Base-by-base conservation (phyloP, 73 alveolate genomes). In the Stentor roeselii region DNA sequence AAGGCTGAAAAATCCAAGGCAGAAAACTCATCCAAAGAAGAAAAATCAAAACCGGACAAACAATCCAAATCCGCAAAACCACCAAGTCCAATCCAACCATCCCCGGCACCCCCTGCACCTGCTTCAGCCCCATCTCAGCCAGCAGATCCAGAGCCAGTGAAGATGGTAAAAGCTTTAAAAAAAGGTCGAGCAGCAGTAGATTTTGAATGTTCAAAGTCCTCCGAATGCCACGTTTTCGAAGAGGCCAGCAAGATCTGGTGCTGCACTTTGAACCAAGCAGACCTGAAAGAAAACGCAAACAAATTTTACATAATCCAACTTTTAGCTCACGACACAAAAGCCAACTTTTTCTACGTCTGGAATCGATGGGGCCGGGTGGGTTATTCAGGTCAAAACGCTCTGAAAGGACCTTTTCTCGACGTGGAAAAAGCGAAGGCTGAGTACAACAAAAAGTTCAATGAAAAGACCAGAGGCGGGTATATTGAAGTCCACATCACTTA, bases 381-480 rank as follows among this genome's bases (percentile, higher is more conserved):
- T 1, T 35, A 42, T n/a, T 15, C 50, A n/a, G 87, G 87, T 27
- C 86, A 40, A 61, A 76, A 76, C 31, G 84, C 86, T 11, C 3
- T 34, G 21, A 42, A 36, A 80, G 74, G 75, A 1, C 84, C 84
- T 34, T 21, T 76, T n/a, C 21, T n/a, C 32, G 84, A 76, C 2
- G n/a, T 39, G 34, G 67, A 37, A 36, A 76, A 35, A 76, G 84
- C 84, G n/a, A 41, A 76, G 39, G n/a, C 14, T 2, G 84, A 76
- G 59, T 89, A 83, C 78, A 59, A 74, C 76, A 77, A 38, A 76
- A 89, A 85, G 85, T 89, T 80, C 59, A 86, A 60, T 50, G 89
- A 80, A 34, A 89, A 89, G 80, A 85, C 83, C 11, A 75, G 82
- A 74, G 78, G 78, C 39, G 93, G 90, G 14, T 89, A 86, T 89